Evolutionary conservation across 352 stramenopile genomes (phyloP), one percentile per base, ranked within the genome.

Genomic region (Aphanomyces astaci): DNA sequence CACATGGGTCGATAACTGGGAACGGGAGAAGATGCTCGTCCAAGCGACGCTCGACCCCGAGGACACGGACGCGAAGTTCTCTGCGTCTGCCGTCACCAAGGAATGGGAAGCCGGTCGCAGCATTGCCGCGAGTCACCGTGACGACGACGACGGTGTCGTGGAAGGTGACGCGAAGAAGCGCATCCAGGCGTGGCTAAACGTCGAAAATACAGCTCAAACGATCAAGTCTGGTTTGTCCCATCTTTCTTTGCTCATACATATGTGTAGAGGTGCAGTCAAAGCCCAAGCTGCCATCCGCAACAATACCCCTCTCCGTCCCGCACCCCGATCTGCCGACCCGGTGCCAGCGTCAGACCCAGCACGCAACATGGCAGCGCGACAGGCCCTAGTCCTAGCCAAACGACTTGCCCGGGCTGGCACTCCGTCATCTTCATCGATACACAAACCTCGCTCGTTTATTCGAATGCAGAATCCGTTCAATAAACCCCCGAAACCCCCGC

Each of bases 1-100:
- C 22, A 59, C 51, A 32, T 59, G 51, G 51, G 51, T 59, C 27
- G 51, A 59, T 59, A 25, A n/a, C 17, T 59, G 51, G 51, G 51
- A 59, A 32, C 51, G 51, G 0, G 22, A 59, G 33, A 59, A 59
- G 51, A 59, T 59, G 4, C 51, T 59, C 45, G 13, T 25, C 13
- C 13, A 53, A 33, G 51, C 24, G 5, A 30, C 24, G 5, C 19
- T 59, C 15, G 51, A 59, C 22, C 40, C 62, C 43, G 36, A 31
- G 43, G 11, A 19, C n/a, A n/a, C 13, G 13, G 31, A 48, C 32
- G 31, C 57, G 9, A 25, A 39, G 1, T 1, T 17, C 30, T 59
- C 30, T 17, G 51, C 22, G 36, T 15, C 36, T 15, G 17, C 30
- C 3, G 22, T 27, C 10, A 64, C 36, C n/a, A 53, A 15, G 28